Base-by-base conservation (phyloP, 208 protist species). In the Trypanosoma rangeli region DNA sequence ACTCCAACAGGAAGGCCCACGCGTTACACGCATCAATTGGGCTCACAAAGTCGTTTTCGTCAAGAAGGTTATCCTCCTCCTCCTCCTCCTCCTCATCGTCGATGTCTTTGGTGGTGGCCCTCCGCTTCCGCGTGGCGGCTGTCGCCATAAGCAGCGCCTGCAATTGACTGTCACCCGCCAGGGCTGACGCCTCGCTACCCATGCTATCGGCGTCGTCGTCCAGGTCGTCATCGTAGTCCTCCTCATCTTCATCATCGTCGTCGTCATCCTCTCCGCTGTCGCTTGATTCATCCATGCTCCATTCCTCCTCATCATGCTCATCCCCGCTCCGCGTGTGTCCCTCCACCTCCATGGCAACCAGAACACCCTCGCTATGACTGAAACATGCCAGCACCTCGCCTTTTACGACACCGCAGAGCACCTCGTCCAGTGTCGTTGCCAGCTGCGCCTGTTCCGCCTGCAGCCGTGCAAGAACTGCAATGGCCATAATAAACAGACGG, bases 1-100 rank as follows among this genome's bases (percentile, higher is more conserved):
- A 71, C 24, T 80, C 33, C 44, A 85, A 66, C 0, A 93, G 53
- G 1, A 74, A 63, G 0, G 52, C 68, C 89, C 89, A 94, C 53
- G 75, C 76, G 60, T 92, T 92, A 20, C 85, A 67, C 13, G 22
- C 60, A 65, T 94, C 89, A 37, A 94, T 54, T 9, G 89, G 83
- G 39, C 78, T 87, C 33, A 83, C 74, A 78, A 94, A 92, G 69
- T 90, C 84, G 13, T 80, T 79, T 24, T 93, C 85, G 35, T 90
- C 85, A 9, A 93, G 74, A 28, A 93, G 56, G 72, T 95, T 86
- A 18, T 90, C 85, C 29, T 89, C 80, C 24, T 82, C 79, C 15
- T 83, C 73, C 54, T 90, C 78, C 28, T 79, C 70, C 24, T 82
- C 53, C 46, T 74, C 52, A 18, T 62, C 58, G 3, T 55, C 71